phyloP scores from a whole-genome alignment of 164 flowering plant genomes.

The Macadamia tetraphylla region DNA sequence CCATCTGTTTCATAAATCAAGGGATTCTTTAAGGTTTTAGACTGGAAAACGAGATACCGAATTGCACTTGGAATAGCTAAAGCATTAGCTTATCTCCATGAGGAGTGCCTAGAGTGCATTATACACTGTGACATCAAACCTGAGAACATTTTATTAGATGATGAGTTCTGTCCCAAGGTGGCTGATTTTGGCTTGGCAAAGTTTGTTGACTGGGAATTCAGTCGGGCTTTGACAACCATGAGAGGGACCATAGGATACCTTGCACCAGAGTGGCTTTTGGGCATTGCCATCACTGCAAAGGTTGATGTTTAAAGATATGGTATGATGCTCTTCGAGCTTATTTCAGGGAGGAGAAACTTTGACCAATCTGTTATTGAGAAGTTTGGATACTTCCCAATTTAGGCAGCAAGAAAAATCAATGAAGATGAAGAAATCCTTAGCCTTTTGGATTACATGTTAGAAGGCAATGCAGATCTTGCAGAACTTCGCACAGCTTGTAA shows the following conservation, averaged over 20 bases:
- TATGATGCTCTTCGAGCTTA: slow-evolving; percentile 8
- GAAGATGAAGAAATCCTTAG: slow-evolving; percentile 1
- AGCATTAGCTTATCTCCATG: no score
- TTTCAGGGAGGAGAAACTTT: slow-evolving; percentile 12
- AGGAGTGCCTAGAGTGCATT: no score
- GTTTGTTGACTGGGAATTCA: slow-evolving; percentile 4
- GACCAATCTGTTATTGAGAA: neutral
- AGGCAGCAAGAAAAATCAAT: neutral
- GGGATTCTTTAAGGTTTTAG: neutral
- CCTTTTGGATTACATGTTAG: slow-evolving; percentile 3
- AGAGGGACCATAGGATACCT: slow-evolving; percentile 7
- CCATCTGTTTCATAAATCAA: neutral
- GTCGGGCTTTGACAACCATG: slow-evolving; percentile 10
- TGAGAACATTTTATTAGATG: no score
- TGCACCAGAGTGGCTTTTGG: slow-evolving; percentile 4
- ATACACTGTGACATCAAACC: no score
- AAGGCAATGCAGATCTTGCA: slow-evolving; percentile 2
- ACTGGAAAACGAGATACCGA: slow-evolving; percentile 9
- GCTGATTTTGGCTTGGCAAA: slow-evolving; percentile 1
- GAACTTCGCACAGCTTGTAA: slow-evolving; percentile 9
- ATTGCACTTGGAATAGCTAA: neutral
- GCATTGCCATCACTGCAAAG: slow-evolving; percentile 5
- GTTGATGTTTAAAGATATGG: slow-evolving; percentile 13
- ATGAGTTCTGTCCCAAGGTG: no score
- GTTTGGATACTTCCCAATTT: neutral